Conservation (phyloP, 148 eudicot species). For the Silene conica region DNA sequence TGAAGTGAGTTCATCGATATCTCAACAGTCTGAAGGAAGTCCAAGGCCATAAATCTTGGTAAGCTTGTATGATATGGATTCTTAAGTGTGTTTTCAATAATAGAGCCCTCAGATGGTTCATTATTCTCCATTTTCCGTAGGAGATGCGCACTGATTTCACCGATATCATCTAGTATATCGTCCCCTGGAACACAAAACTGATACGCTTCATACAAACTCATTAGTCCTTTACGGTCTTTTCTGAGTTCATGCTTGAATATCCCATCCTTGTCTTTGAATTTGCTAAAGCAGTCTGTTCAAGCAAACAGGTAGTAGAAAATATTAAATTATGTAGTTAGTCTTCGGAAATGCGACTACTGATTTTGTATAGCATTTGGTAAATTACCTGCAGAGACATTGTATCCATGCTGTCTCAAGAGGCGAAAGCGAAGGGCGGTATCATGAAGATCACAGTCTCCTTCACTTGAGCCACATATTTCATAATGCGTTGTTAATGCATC, state of each 20-base stretch:
- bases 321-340: too few species aligned
- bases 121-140: constrained; percentile 19
- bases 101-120: constrained; percentile 16
- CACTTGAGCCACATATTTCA: background rate
- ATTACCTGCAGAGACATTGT: constrained; percentile 39
- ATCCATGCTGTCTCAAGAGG: constrained; percentile 45
- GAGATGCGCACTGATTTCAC: constrained; percentile 25
- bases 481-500: constrained; percentile 13
- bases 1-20: constrained; percentile 14
- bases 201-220: constrained; percentile 63
- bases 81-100: constrained; percentile 25
- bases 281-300: constrained; percentile 37
- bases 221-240: constrained; percentile 39
- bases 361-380: background rate
- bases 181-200: constrained; percentile 52
- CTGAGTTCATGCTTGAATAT: constrained; percentile 30
- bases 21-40: constrained; percentile 10
- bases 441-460: constrained; percentile 22
- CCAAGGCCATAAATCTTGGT: constrained; percentile 21
- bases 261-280: constrained; percentile 40
- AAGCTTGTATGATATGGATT: constrained; percentile 34
- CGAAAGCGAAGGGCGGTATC: constrained; percentile 44
- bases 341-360: too few species aligned
- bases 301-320: too few species aligned
- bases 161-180: constrained; percentile 47